Base-by-base conservation (phyloP, 2,329 filamentous ascomycete genomes). In the Aspergillus oerlinghausenensis region DNA sequence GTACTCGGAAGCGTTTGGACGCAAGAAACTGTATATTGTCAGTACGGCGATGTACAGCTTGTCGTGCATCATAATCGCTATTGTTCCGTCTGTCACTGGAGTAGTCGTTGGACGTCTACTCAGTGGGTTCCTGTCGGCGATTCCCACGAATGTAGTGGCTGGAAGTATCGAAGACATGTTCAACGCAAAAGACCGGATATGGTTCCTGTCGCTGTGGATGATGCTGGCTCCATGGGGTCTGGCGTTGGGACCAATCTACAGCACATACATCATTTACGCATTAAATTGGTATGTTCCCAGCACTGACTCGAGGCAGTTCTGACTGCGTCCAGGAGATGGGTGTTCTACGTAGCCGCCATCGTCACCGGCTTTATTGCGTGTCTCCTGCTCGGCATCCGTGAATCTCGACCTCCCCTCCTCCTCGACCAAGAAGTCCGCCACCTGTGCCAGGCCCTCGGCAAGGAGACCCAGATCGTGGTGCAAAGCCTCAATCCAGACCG, bases 111-210 rank as follows among this genome's bases (percentile, higher is more conserved):
- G 76, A 1, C 70, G 79, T 1, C 73, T 78, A 47, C 45, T 76
- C 3, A 73, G 73, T 0, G 79, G 79, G 0, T 62, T 79, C 11
- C 60, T 75, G 3, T 78, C 77, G 0, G 77, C 79, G 2, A 73
- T 80, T n/a, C 79, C 79, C 0, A 71, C 75, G 0, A 73, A 77
- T 4, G 74, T 81, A 7, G 72, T 76, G 3, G 71, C 74, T 0
- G 78, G 79, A 0, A 79, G 74, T 51, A 71, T 81, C 29, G 79
- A 82, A 57, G 79, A 81, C 60, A 73, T 81, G 64, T 80, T 73
- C 64, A 73, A 79, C 51, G 68, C 71, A 1, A 69, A 69, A 50
- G 65, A 67, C 19, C 70, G 79, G 5, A 73, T 79, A 3, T 80
- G 77, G 77, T 60, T 77, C 3, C 69, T 80, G 1, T 75, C 76